Percentiles rank a stretch among this genome's conserved stretches.
Conservation (phyloP, 73 alveolate genomes). For the Uronychia setigera region DNA sequence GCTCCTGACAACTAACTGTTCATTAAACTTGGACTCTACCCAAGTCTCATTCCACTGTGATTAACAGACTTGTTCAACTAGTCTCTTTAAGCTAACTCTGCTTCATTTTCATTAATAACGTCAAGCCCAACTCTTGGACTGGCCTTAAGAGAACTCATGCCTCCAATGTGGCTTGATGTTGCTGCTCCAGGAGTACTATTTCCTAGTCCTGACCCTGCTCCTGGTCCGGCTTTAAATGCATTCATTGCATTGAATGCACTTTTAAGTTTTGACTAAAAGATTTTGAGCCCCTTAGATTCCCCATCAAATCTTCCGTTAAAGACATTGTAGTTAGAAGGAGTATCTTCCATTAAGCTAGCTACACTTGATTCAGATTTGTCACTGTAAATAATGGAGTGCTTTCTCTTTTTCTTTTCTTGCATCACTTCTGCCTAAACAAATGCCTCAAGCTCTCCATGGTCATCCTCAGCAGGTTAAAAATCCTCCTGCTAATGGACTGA, state of each 20-base stretch:
- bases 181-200: too few species aligned
- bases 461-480: constrained; percentile 10
- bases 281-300: constrained; percentile 41
- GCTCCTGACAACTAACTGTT: too few species aligned
- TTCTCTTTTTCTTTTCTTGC: constrained; percentile 6
- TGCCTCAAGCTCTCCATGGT: constrained; percentile 9
- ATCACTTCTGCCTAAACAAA: neutral
- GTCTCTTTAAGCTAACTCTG: too few species aligned
- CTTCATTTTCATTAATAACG: neutral
- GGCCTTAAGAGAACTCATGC: neutral
- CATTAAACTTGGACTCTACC: too few species aligned
- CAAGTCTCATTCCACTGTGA: too few species aligned
- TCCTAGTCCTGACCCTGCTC: too few species aligned
- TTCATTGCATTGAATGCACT: neutral
- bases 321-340: constrained; percentile 70
- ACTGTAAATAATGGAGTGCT: constrained; percentile 30
- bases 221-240: neutral
- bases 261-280: neutral
- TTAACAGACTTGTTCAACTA: too few species aligned
- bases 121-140: neutral
- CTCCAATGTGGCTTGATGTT: neutral
- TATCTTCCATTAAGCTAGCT: constrained; percentile 69
- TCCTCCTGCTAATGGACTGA: constrained; percentile 6
- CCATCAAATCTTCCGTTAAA: constrained; percentile 68
- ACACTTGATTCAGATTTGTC: constrained; percentile 69